Evolutionary conservation across 148 eudicot species (phyloP).

Genomic region (Arctostaphylos glauca): DNA sequence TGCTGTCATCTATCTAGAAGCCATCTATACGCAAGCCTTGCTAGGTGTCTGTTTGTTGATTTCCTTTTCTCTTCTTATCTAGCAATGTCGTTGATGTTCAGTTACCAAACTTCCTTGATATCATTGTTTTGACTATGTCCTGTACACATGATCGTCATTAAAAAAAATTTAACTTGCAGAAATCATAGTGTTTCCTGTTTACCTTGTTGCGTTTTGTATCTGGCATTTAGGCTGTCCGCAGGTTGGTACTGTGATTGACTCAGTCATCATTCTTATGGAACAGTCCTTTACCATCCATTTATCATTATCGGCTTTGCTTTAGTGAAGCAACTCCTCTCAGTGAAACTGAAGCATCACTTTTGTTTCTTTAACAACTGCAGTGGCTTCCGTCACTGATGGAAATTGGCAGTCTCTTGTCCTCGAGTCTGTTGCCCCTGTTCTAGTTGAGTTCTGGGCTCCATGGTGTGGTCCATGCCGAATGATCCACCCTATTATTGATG

Average conservation of each 20-base stretch:
- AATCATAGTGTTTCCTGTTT: background rate
- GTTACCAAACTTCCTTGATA: background rate
- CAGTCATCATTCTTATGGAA: background rate
- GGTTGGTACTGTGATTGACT: background rate
- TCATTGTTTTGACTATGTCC: background rate
- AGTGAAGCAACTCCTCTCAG: background rate
- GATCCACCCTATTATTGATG: slow-evolving; percentile 71
- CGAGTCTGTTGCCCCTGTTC: slow-evolving; percentile 51
- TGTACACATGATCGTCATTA: background rate
- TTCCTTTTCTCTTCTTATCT: background rate
- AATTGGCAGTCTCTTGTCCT: slow-evolving; percentile 67
- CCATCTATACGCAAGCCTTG: background rate
- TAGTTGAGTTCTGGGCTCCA: slow-evolving; percentile 97
- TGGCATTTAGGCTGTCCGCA: background rate
- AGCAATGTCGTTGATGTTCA: background rate
- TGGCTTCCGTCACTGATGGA: slow-evolving; percentile 50
- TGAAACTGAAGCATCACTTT: background rate
- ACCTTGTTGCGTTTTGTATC: background rate
- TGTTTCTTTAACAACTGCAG: slow-evolving; percentile 44
- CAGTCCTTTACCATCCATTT: background rate
- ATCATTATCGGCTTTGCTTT: background rate
- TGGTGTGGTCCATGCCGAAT: slow-evolving; percentile 98
- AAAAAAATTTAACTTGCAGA: background rate
- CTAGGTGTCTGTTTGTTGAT: background rate
- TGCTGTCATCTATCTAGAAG: background rate